Percentiles rank a stretch among this genome's conserved stretches.
Conservation (phyloP, 2,329 filamentous ascomycete genomes). For the Periconia sp. region DNA sequence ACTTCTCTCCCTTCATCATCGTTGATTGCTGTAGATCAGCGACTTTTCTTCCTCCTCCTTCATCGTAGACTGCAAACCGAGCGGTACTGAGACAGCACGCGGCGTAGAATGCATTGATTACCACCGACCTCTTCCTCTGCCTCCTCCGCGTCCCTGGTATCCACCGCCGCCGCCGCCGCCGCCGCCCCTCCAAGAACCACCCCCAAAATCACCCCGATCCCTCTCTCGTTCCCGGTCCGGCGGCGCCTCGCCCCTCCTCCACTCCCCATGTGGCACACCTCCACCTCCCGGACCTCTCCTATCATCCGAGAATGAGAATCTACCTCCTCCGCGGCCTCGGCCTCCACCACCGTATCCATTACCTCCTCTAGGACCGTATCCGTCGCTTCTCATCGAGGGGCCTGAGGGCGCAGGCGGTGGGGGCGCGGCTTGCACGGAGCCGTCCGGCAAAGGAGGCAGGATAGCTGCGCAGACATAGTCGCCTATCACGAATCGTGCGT, state of each 20-base stretch:
- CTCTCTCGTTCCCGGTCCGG: slow-evolving; percentile 49
- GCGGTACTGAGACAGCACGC: too few relatives aligned
- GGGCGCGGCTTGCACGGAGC: slow-evolving; percentile 67
- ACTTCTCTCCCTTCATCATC: too few relatives aligned
- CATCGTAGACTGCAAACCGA: too few relatives aligned
- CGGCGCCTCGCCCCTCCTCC: slow-evolving; percentile 66
- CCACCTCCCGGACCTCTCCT: slow-evolving; percentile 44
- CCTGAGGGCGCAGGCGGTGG: slow-evolving; percentile 44
- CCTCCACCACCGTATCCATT: slow-evolving; percentile 31
- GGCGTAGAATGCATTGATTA: slow-evolving; percentile 10
- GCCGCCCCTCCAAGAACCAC: slow-evolving; percentile 26
- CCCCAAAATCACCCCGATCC: neutral
- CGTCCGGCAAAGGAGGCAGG: slow-evolving; percentile 72
- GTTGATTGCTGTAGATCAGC: too few relatives aligned
- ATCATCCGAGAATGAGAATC: slow-evolving; percentile 24
- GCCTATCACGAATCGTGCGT: slow-evolving; percentile 81
- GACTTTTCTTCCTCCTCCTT: too few relatives aligned
- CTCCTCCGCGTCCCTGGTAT: slow-evolving; percentile 29
- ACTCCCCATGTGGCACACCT: slow-evolving; percentile 60
- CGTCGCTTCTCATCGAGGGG: slow-evolving; percentile 22
- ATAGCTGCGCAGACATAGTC: slow-evolving; percentile 87
- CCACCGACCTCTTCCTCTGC: slow-evolving; percentile 32
- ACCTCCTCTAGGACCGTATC: slow-evolving; percentile 29
- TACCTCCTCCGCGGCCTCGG: slow-evolving; percentile 36
- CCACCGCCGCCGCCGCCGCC: slow-evolving; percentile 40